A percentile compares a stretch with the other conserved stretches of the same genome.
Evolutionary conservation across 108 stramenopile species (phyloP).

Genomic region (Discostella pseudostelligera): DNA sequence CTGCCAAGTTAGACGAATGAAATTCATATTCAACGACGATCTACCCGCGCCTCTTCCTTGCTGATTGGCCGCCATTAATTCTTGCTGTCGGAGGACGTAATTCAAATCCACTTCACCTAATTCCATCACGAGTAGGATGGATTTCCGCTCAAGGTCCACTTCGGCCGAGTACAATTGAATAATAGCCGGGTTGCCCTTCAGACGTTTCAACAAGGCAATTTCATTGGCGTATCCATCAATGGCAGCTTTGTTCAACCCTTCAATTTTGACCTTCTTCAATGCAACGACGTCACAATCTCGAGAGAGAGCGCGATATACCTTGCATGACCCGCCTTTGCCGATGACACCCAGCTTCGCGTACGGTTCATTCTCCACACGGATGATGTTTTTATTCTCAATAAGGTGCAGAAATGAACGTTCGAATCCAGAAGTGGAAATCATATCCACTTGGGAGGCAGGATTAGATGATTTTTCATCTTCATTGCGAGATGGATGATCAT

Average conservation of each 20-base stretch:
- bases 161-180: constrained; percentile 90
- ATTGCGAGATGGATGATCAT: constrained; percentile 2
- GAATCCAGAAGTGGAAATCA: constrained; percentile 24
- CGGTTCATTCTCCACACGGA: constrained; percentile 74
- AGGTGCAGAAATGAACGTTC: constrained; percentile 68
- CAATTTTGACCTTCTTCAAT: constrained; percentile 94
- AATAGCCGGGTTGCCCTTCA: constrained; percentile 91
- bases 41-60: constrained; percentile 24
- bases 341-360: constrained; percentile 94
- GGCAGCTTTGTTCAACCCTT: constrained; percentile 73
- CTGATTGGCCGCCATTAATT: constrained; percentile 32
- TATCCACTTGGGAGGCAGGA: constrained; percentile 1
- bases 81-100: constrained; percentile 86
- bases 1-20: constrained; percentile 97
- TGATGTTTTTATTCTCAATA: constrained; percentile 76
- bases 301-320: constrained; percentile 90
- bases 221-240: constrained; percentile 97
- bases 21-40: constrained; percentile 87
- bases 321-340: constrained; percentile 96
- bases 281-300: constrained; percentile 86
- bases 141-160: constrained; percentile 80
- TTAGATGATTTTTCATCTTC: background rate
- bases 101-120: constrained; percentile 96
- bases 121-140: constrained; percentile 93
- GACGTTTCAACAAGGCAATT: constrained; percentile 84